Base-by-base conservation (phyloP, 768 basidiomycete species). In the Leccinum ochraceum region DNA sequence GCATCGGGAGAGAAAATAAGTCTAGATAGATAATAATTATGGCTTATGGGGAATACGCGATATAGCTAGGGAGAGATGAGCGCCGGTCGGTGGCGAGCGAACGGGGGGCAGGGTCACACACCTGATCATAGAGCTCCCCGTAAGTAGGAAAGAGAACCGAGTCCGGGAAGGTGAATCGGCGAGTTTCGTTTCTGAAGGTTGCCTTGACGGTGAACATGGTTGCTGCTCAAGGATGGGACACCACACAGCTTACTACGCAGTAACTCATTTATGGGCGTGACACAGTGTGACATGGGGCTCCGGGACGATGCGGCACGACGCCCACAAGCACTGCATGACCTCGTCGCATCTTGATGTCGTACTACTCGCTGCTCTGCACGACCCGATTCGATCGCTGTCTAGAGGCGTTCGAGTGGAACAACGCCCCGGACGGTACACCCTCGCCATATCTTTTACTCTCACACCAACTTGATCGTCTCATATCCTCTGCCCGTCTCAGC, bases 181-280 rank as follows among this genome's bases (percentile, higher is more conserved):
- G 83, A 59, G 84, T 89, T 71, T 92, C 88, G 58, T 73, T 74
- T 57, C 81, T 77, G 71, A 90, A 91, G 22, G 88, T 88, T n/a
- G 86, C 89, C 75, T 92, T 92, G 69, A 92, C 82, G 59, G 84
- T 84, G 78, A 91, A 90, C 83, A 87, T 86, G 75, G 78, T 74
- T 65, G 64, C 51, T 57, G 71, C 30, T 26, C 63, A 61, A 71
- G 69, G 32, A 34, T 48, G 62, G 56, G 51, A 42, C 26, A 30
- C 30, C 30, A 30, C 30, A 9, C 30, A 9, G 30, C 30, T 30
- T 30, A 30, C 30, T 30, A 30, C 54, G 20, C 57, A 58, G 56
- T 52, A 42, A 58, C 50, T 50, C 50, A 63, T 69, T 66, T 65
- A 67, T 59, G 42, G 42, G 49, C 17, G 71, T 74, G 68, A 72